These are phyloP conservation scores for Coemansia sp. DNA, from an alignment of 192 early-diverging fungal species.

Conservation along the genomic window DNA sequence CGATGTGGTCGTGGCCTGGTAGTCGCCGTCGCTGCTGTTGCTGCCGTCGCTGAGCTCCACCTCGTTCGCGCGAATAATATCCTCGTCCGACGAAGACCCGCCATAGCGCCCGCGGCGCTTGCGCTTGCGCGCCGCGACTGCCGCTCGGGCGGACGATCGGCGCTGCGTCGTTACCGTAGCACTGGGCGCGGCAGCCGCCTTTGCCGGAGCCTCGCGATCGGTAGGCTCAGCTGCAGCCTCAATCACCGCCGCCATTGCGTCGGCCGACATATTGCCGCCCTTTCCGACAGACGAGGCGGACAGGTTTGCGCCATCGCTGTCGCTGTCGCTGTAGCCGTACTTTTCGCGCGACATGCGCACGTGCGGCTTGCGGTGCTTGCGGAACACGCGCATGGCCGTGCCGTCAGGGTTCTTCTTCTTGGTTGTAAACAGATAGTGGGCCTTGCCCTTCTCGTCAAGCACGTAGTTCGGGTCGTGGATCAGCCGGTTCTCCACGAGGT, in stretches of 20 bases:
- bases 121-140: constrained; percentile 39
- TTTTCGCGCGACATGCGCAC: constrained; percentile 58
- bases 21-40: constrained; percentile 40
- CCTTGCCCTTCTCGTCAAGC: constrained; percentile 85
- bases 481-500: constrained; percentile 83
- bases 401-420: constrained; percentile 82
- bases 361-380: constrained; percentile 71
- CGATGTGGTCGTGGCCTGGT: constrained; percentile 15
- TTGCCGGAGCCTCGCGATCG: constrained; percentile 11
- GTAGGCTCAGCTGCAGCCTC: constrained; percentile 25
- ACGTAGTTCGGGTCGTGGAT: constrained; percentile 92
- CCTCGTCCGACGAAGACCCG: constrained; percentile 41
- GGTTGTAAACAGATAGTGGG: constrained; percentile 82
- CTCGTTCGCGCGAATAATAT: constrained; percentile 51
- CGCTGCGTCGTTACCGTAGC: not conserved
- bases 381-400: constrained; percentile 73
- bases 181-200: not conserved
- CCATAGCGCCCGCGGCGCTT: constrained; percentile 42
- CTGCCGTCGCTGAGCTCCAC: constrained; percentile 46
- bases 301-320: constrained; percentile 28
- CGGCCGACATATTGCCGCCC: constrained; percentile 8
- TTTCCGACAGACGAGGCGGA: constrained; percentile 25
- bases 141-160: constrained; percentile 17
- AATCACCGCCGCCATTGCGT: constrained; percentile 9
- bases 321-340: constrained; percentile 55